Evolutionary conservation across 805 yeast genomes (phyloP), one percentile per base, ranked within the genome.

Genomic region (Monosporozyma aquatica): DNA sequence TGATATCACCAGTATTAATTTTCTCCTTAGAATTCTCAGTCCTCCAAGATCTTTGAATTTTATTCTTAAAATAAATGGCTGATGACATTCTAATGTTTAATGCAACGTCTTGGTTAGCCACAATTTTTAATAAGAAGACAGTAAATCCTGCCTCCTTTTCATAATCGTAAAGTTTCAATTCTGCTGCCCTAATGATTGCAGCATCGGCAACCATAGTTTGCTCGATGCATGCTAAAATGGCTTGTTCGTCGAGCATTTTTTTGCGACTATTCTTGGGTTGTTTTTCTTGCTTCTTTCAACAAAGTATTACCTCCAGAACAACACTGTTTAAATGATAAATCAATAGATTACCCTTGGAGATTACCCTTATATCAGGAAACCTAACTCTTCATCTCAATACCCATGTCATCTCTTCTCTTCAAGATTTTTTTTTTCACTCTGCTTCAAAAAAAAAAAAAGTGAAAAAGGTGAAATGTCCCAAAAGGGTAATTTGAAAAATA

Each of bases 21-120:
- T 53, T 63, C 10, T 48, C 45, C 15, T 50, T 50, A 33, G 48
- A 53, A 20, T 62, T 61, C 85, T 87, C 80, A 44, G 69, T 65
- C 28, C 69, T 62, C 87, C 89, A 81, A 42, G 70, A 67, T 30
- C 70, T 64, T 32, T 69, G 69, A 25, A 82, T 65, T 43, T 75
- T 68, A 58, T 82, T 82, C 56, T 83, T 83, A 59, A 81, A 75
- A 55, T 75, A 80, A 5, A 83, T 81, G 0, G 82, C 80, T 5
- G 82, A 71, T 10, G 85, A 80, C 46, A 74, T 65, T 45, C 77
- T 69, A 40, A 76, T 69, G 10, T 67, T 66, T 6, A 52, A 46
- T 5, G 75, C 64, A 24, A 68, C 62, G 4, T 66, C 60, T 3
- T 58, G 58, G 49, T 78, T 80, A 8, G 64, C 57, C 11, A 74